Conservation (phyloP, 179 eudicot genomes). For the Silene coronaria region DNA sequence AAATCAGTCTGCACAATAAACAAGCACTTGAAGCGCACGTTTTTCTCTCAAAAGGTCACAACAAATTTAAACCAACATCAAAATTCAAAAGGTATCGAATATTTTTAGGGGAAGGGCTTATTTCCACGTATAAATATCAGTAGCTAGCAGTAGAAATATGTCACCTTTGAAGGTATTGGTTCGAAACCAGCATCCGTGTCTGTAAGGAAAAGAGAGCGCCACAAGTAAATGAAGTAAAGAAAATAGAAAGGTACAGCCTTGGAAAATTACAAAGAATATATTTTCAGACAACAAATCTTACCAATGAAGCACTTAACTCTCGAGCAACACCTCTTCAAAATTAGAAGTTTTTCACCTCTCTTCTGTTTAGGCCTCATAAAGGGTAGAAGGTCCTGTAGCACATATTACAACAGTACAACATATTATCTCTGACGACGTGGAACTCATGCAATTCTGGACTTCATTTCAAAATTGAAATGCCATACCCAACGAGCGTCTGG, state of each 20-base stretch:
- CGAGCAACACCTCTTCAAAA: slow-evolving; percentile 42
- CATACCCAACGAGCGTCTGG: slow-evolving; percentile 82
- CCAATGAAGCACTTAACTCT: slow-evolving; percentile 83
- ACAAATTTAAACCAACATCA: neutral
- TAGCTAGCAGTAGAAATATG: neutral
- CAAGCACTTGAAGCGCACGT: neutral
- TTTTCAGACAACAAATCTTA: slow-evolving; percentile 24
- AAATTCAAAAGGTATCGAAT: too few relatives aligned
- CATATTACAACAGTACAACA: slow-evolving; percentile 15
- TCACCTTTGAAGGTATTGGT: slow-evolving; percentile 74
- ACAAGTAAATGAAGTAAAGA: neutral
- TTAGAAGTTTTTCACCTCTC: slow-evolving; percentile 42
- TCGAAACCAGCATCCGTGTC: slow-evolving; percentile 80
- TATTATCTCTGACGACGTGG: neutral
- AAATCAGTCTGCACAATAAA: slow-evolving; percentile 55
- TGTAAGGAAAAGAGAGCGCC: slow-evolving; percentile 31
- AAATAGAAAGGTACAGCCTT: neutral
- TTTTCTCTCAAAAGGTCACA: neutral
- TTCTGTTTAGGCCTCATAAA: slow-evolving; percentile 63
- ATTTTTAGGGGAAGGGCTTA: too few relatives aligned
- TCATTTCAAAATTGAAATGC: neutral
- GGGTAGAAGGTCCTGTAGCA: slow-evolving; percentile 50
- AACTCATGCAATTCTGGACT: neutral
- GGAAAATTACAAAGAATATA: neutral
- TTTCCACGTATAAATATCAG: too few relatives aligned